A percentile compares a stretch with the other conserved stretches of the same genome.
Conservation (phyloP, 352 stramenopile genomes). For the Phytopythium ostracodes region DNA sequence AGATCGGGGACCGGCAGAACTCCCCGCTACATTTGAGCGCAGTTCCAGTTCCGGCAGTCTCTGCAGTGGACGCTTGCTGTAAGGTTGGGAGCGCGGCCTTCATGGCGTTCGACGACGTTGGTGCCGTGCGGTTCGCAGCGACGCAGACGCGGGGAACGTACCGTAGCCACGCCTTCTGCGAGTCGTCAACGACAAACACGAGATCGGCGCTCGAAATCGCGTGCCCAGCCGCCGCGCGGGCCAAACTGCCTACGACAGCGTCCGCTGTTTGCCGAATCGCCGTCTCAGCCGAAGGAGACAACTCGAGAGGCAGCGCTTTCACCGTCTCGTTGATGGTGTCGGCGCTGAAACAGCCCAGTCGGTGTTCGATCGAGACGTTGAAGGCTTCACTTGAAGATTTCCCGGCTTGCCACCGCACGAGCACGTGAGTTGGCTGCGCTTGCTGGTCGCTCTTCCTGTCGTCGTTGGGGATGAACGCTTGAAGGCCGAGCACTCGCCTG, state of each 20-base stretch:
- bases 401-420: background rate
- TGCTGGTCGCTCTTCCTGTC: background rate
- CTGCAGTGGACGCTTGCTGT: conserved; percentile 2
- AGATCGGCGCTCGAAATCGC: background rate
- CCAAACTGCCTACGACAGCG: background rate
- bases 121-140: background rate
- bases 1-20: conserved; percentile 44
- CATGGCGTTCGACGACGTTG: background rate
- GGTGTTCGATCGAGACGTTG: background rate
- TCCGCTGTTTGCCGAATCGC: conserved; percentile 3
- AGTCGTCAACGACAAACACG: conserved; percentile 4
- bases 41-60: background rate
- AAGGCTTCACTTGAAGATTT: background rate
- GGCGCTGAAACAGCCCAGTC: background rate
- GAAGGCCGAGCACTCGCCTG: conserved; percentile 12
- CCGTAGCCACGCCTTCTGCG: conserved; percentile 3
- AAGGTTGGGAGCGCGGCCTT: conserved; percentile 50
- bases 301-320: conserved; percentile 4
- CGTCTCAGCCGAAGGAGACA: background rate
- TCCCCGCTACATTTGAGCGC: conserved; percentile 54
- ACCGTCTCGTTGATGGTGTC: background rate
- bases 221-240: background rate
- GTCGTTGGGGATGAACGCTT: conserved; percentile 15
- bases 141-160: background rate
- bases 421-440: background rate